Conservation (phyloP, 768 basidiomycete species). For the Agrocybe pediades region DNA sequence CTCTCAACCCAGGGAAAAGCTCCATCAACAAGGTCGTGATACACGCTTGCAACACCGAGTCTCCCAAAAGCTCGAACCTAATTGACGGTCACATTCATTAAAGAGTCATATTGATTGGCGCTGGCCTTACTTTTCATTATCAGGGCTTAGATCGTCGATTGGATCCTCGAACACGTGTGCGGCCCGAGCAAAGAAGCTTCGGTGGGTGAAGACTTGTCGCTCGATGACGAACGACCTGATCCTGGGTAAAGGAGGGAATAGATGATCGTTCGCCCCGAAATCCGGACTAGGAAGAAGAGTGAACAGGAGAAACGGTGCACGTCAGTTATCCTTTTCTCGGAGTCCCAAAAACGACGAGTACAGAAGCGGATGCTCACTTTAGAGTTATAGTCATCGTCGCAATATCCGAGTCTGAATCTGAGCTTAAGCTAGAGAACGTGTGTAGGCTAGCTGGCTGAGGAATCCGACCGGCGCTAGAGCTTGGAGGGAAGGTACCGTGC, state of each 20-base stretch:
- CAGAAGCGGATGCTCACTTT: background rate
- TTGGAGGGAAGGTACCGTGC: background rate
- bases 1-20: conserved; percentile 67
- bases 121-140: conserved; percentile 83
- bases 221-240: conserved; percentile 49
- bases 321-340: background rate
- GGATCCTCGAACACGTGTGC: conserved; percentile 78
- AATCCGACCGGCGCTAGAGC: background rate
- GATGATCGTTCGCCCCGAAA: conserved; percentile 40
- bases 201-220: conserved; percentile 72
- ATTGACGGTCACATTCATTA: conserved; percentile 3
- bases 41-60: conserved; percentile 67
- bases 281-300: conserved; percentile 34
- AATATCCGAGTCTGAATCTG: background rate
- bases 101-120: background rate
- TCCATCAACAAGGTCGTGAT: conserved; percentile 67
- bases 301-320: background rate
- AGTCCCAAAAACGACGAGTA: no score
- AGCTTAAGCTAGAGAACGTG: background rate
- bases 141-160: conserved; percentile 71
- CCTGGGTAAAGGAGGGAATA: conserved; percentile 61
- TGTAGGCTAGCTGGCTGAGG: background rate
- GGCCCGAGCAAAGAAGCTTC: conserved; percentile 68
- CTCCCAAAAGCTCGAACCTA: conserved; percentile 79
- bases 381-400: conserved; percentile 4